Base-by-base conservation (phyloP, 164 flowering plant genomes). In the Saururus chinensis region DNA sequence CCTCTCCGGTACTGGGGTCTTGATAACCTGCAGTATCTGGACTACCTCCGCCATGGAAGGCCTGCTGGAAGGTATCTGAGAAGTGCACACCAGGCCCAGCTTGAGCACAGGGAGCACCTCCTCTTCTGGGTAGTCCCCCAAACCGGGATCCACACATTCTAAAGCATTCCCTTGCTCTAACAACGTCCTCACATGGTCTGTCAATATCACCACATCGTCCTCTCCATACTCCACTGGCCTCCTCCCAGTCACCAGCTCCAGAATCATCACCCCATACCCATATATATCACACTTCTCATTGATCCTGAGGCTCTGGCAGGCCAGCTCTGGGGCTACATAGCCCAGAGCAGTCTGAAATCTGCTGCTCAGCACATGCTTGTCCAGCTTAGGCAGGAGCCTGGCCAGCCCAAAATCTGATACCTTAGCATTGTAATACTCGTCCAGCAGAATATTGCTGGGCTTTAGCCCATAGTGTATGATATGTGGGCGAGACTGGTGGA, bases 31-130 rank as follows among this genome's bases (percentile, higher is more conserved):
- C 67, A 93, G 62, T 55, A 93, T 89, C 68, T 89, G 97, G 67
- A 88, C 87, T 51, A 93, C 88, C 60, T 89, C 97, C 3, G 90
- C 74, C 97, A 93, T 89, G 4, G 98, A 81, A 51, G 98, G 97
- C 78, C 98, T 78, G 67, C 88, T 85, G 0, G 98, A 93, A 35
- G 98, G 97, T 60, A 93, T 75, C 67, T 86, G 98, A 66, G 95
- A 88, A 35, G 96, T 88, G 74, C 98, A 93, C 0, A 93, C 98
- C 66, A 93, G 53, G 7, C 93, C 98, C 82, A 93, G 40, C 71
- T 89, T 93, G 8, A 93, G 79, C 40, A 88, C 82, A 0, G 98
- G 97, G 80, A 88, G 60, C 0, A 93, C 93, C 69, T 93, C 96
- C 58, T 88, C 97, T 49, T 93, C 98, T 0, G 92, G 88, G 62